A percentile compares a stretch with the other conserved stretches of the same genome.
These are phyloP conservation scores for Solanum boliviense DNA, from an alignment of 257 asterid genomes.

Conservation along the genomic window DNA sequence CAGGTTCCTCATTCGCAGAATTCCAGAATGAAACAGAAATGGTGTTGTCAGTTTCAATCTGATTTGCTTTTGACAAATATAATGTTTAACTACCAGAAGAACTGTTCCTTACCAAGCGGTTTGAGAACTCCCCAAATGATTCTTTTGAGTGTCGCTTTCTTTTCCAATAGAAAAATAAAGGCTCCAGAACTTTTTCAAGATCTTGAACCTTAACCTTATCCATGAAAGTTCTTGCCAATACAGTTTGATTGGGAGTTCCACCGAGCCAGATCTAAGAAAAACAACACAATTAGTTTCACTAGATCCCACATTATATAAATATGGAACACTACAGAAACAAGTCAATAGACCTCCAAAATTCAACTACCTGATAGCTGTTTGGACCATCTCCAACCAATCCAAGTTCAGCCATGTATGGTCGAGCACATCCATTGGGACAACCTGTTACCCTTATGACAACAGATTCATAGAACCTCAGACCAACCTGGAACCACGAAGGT, in stretches of 20 bases:
- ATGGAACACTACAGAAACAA: background rate
- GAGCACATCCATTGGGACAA: constrained; percentile 98
- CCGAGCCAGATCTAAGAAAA: constrained; percentile 80
- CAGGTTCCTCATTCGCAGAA: background rate
- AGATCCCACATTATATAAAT: background rate
- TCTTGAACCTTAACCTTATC: constrained; percentile 87
- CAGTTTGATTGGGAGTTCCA: constrained; percentile 82
- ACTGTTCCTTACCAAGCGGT: constrained; percentile 53
- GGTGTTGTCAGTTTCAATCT: background rate
- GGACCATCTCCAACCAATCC: constrained; percentile 98
- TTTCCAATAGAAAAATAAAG: constrained; percentile 88
- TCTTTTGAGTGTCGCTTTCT: constrained; percentile 58
- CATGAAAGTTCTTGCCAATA: constrained; percentile 55
- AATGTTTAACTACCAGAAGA: background rate
- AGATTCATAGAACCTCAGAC: constrained; percentile 78
- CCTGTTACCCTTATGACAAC: constrained; percentile 88
- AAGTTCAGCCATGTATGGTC: constrained; percentile 99
- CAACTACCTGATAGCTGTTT: constrained; percentile 80
- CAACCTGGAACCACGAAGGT: constrained; percentile 48
- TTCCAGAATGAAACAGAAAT: background rate
- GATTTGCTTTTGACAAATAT: background rate
- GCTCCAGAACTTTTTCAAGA: constrained; percentile 89
- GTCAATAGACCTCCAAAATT: background rate
- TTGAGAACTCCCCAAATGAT: constrained; percentile 85
- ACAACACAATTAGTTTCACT: background rate